A percentile compares a stretch with the other conserved stretches of the same genome.
Conservation (phyloP, 2,329 filamentous ascomycete genomes). For the Colletotrichum camelliae region DNA sequence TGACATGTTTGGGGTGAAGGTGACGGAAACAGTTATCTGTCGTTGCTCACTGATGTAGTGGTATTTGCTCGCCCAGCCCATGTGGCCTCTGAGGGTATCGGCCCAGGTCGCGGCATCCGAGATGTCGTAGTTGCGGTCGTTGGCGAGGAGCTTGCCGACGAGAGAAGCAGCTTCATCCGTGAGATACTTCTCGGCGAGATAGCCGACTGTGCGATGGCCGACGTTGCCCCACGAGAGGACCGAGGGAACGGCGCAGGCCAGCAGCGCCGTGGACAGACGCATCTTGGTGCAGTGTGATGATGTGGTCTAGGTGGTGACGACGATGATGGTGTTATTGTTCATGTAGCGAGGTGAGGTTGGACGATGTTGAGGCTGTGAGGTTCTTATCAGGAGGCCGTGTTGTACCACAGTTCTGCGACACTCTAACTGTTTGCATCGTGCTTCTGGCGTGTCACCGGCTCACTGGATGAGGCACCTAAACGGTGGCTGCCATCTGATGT, state of each 20-base stretch:
- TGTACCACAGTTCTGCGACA: background rate
- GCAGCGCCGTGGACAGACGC: background rate
- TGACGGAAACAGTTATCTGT: background rate
- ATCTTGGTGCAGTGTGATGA: background rate
- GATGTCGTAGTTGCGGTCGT: conserved; percentile 22
- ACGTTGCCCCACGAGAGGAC: conserved; percentile 17
- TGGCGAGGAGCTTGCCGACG: conserved; percentile 20
- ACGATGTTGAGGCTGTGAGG: background rate
- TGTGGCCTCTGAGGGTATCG: conserved; percentile 19
- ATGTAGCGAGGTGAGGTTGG: background rate
- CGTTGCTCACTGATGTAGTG: conserved; percentile 20
- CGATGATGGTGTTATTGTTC: background rate
- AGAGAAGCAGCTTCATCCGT: conserved; percentile 11
- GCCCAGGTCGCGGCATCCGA: conserved; percentile 23
- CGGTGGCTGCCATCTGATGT: conserved; percentile 7
- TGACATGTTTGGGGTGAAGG: background rate
- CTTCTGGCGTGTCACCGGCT: background rate
- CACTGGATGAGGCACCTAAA: background rate
- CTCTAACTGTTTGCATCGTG: conserved; percentile 5
- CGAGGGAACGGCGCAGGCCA: background rate
- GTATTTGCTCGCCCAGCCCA: conserved; percentile 23
- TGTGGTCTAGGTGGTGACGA: background rate
- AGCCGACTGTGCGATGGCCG: conserved; percentile 23
- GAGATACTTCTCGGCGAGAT: conserved; percentile 21
- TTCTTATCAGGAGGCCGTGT: background rate